phyloP scores from a whole-genome alignment of 768 basidiomycete genomes.

The Lyophyllum semitale region DNA sequence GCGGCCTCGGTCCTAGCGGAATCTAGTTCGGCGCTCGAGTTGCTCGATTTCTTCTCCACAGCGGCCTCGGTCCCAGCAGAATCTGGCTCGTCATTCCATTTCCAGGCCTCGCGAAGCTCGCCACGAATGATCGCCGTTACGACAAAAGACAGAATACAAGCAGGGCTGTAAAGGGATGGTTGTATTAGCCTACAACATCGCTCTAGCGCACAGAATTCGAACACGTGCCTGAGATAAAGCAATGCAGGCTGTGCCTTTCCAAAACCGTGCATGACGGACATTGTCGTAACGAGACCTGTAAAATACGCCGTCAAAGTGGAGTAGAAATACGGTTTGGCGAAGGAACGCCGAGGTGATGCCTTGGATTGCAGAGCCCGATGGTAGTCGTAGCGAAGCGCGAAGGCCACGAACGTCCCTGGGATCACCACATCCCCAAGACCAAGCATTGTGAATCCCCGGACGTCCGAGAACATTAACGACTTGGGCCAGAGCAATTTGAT shows the following conservation, averaged over 20 bases:
- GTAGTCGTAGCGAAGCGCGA: slow-evolving; percentile 85
- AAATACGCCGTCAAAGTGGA: slow-evolving; percentile 73
- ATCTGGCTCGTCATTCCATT: slow-evolving; percentile 62
- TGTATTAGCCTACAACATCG: neutral
- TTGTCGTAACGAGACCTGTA: slow-evolving; percentile 71
- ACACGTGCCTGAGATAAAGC: slow-evolving; percentile 79
- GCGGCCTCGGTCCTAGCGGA: neutral
- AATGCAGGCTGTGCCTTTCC: slow-evolving; percentile 86
- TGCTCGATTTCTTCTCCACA: slow-evolving; percentile 19
- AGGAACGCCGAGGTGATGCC: slow-evolving; percentile 31
- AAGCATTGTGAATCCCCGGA: slow-evolving; percentile 80
- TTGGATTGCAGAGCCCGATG: slow-evolving; percentile 37
- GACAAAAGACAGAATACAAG: slow-evolving; percentile 73
- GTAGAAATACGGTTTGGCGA: slow-evolving; percentile 76
- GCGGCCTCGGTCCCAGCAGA: neutral
- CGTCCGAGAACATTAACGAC: slow-evolving; percentile 48
- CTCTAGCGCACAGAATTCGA: neutral
- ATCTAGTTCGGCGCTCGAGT: slow-evolving; percentile 61
- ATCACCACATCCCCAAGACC: slow-evolving; percentile 88
- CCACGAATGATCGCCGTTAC: slow-evolving; percentile 60
- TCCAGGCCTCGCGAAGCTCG: slow-evolving; percentile 72
- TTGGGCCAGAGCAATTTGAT: slow-evolving; percentile 93
- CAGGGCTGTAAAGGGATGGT: slow-evolving; percentile 50
- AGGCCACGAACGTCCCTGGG: slow-evolving; percentile 71
- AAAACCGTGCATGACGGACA: slow-evolving; percentile 82